Base-by-base conservation (phyloP, 140 eudicot species). In the Senecio squalidus region DNA sequence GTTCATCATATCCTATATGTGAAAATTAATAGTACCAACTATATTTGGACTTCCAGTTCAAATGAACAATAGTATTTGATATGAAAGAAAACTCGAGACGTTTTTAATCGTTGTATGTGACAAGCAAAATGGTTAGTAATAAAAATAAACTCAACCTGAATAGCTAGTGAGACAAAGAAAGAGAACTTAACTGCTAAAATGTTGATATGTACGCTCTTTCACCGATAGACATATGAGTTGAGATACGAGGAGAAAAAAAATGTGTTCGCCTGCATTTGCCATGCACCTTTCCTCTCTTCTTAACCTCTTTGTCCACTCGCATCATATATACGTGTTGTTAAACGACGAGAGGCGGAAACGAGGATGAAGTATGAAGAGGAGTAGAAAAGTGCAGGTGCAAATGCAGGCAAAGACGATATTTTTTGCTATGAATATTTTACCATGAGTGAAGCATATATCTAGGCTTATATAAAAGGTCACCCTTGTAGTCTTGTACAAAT, bases 301-400 rank as follows among this genome's bases (percentile, higher is more conserved):
- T 57, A 36, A 57, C 33, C 33, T 57, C 63, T 14, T 40, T 54
- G 15, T 14, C 18, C 22, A 14, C 39, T 59, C 39, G 9, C 52
- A 40, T 29, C 4, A 14, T 39, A 9, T 46, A 46, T 46, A 21
- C 0, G 16, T 47, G 54, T 9, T 20, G 26, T 18, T 41, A 15
- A 3, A 31, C 9, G 39, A 11, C 39, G 9, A 5, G 26, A 55
- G 17, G 29, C 18, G 20, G 66, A 15, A 58, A 11, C 39, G 10
- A 33, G 39, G 64, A 36, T 13, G 64, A 6, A 39, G 28, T 16
- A 15, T 3, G 22, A 26, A 14, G 43, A 43, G 15, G 24, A 46
- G 43, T 60, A 43, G 66, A 60, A 60, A 43, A 55, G 40, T 60
- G 66, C 66, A 60, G 66, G 66, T 60, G 55, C 66, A 60, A 60